Evolutionary conservation across 257 asterid species (phyloP).

Genomic region (Anisodus tanguticus): DNA sequence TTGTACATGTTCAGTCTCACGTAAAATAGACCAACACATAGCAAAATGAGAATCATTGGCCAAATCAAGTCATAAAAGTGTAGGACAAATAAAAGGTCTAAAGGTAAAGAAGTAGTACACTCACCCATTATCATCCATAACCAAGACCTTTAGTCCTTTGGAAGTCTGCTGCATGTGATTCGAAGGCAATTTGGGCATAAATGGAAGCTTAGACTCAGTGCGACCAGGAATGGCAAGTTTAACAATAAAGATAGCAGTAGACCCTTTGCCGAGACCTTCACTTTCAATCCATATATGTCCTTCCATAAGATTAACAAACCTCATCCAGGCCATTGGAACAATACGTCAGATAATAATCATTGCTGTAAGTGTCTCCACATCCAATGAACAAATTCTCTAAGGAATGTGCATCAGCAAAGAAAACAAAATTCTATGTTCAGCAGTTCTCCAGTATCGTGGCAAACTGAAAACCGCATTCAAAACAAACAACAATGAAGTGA

Average conservation of each 20-base stretch:
- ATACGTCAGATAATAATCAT: slow-evolving; percentile 21
- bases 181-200: slow-evolving; percentile 52
- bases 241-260: slow-evolving; percentile 71
- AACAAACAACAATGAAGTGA: background rate
- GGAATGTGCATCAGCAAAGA: background rate
- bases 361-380: slow-evolving; percentile 5
- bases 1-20: slow-evolving; percentile 2
- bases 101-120: slow-evolving; percentile 27
- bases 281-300: slow-evolving; percentile 95
- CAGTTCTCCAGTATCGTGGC: background rate
- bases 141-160: slow-evolving; percentile 77
- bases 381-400: background rate
- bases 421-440: background rate
- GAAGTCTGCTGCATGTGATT: slow-evolving; percentile 58
- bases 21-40: slow-evolving; percentile 12
- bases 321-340: slow-evolving; percentile 33
- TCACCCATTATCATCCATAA: slow-evolving; percentile 91
- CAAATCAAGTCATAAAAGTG: background rate
- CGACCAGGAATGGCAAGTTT: slow-evolving; percentile 82
- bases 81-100: background rate
- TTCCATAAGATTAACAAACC: slow-evolving; percentile 96
- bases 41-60: background rate
- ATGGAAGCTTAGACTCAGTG: slow-evolving; percentile 59
- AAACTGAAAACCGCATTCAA: slow-evolving; percentile 1
- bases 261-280: slow-evolving; percentile 93